phyloP scores from a whole-genome alignment of 2,329 filamentous ascomycete genomes.

The Ascochyta viciae-villosae region DNA sequence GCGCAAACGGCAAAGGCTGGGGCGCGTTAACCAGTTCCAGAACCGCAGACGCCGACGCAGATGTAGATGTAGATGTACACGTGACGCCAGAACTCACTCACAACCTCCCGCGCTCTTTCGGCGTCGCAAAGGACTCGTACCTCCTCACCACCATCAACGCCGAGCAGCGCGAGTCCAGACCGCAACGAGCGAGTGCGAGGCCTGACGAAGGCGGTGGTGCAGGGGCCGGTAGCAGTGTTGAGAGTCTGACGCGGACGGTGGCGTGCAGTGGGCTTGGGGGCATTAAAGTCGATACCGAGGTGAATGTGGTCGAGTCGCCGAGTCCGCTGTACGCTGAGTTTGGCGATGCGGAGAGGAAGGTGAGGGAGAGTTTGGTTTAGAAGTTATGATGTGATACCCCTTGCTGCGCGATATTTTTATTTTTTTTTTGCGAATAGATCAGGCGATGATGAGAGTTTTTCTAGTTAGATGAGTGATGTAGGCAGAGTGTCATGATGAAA shows the following conservation, averaged over 20 bases:
- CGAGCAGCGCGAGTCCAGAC: neutral
- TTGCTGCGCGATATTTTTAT: neutral
- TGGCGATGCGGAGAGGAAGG: neutral
- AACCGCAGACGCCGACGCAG: neutral
- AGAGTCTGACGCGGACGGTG: neutral
- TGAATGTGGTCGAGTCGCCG: constrained; percentile 5
- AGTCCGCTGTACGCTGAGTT: neutral
- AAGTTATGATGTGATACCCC: neutral
- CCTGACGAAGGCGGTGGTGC: too few species aligned
- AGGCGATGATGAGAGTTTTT: too few species aligned
- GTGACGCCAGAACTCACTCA: too few species aligned
- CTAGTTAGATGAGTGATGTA: too few species aligned
- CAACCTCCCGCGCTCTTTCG: neutral
- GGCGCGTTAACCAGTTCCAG: constrained; percentile 11
- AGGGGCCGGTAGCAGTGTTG: too few species aligned
- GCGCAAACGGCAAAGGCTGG: constrained; percentile 16
- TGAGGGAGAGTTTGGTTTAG: constrained; percentile 4
- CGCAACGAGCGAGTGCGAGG: too few species aligned
- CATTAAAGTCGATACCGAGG: constrained; percentile 15
- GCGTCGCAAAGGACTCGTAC: neutral
- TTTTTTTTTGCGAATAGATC: neutral
- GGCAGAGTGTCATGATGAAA: too few species aligned
- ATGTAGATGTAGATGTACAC: too few species aligned
- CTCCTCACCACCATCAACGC: constrained; percentile 24
- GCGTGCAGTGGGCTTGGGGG: neutral